A percentile compares a stretch with the other conserved stretches of the same genome.
Evolutionary conservation across 495 filamentous ascomycete species (phyloP).

Genomic region (Articulospora tetracladia): DNA sequence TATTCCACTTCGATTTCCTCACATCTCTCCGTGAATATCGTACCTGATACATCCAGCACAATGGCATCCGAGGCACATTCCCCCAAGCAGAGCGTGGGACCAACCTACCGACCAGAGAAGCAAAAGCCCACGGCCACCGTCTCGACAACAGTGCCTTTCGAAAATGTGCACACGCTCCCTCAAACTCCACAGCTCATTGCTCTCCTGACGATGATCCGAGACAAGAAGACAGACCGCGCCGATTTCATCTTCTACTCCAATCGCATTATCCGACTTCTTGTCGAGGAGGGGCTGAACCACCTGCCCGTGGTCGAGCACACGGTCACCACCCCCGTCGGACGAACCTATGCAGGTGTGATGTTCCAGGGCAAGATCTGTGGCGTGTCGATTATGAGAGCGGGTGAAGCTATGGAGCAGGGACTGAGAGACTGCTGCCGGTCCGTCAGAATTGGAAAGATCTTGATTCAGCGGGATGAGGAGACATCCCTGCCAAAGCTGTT

Average conservation of each 20-base stretch:
- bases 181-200: constrained; percentile 97
- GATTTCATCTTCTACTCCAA: constrained; percentile 99
- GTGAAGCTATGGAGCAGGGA: constrained; percentile 97
- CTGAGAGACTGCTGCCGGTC: constrained; percentile 94
- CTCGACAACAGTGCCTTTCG: constrained; percentile 73
- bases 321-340: constrained; percentile 86
- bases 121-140: constrained; percentile 89
- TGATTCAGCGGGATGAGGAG: constrained; percentile 97
- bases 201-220: constrained; percentile 92
- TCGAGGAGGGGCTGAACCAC: constrained; percentile 97
- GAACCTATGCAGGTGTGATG: constrained; percentile 83
- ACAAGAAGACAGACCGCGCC: constrained; percentile 80
- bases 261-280: constrained; percentile 94
- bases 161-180: constrained; percentile 84
- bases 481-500: constrained; percentile 87
- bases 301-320: constrained; percentile 84
- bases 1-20: not conserved
- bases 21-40: not conserved
- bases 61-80: constrained; percentile 19
- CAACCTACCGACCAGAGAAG: constrained; percentile 64
- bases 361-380: constrained; percentile 99
- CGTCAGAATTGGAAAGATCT: constrained; percentile 94
- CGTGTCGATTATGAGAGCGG: constrained; percentile 96
- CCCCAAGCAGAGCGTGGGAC: constrained; percentile 54
- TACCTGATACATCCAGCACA: not conserved